These are phyloP conservation scores for Pseudopyrenochaeta lycopersici DNA, from an alignment of 2,329 filamentous ascomycete genomes.

Conservation along the genomic window DNA sequence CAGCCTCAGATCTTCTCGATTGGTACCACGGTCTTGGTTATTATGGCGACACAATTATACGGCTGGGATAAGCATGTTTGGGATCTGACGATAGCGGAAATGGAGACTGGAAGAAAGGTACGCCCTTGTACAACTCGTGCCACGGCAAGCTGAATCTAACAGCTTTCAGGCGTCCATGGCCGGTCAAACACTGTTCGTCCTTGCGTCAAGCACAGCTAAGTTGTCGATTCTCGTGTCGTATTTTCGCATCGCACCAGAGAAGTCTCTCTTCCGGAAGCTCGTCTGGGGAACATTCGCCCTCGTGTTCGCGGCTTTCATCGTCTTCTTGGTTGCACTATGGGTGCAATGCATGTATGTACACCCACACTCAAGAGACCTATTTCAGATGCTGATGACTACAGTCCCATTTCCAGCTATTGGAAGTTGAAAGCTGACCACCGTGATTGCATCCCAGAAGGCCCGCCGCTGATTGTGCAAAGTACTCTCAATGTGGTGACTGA, in stretches of 20 bases:
- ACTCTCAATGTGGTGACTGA: conserved; percentile 57
- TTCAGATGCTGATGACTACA: conserved; percentile 37
- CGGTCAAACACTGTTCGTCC: conserved; percentile 49
- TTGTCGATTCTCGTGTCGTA: conserved; percentile 51
- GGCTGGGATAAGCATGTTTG: conserved; percentile 52
- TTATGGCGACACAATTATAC: conserved; percentile 47
- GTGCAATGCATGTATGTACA: conserved; percentile 48
- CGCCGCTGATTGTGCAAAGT: conserved; percentile 53
- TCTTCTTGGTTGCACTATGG: conserved; percentile 50
- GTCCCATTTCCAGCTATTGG: conserved; percentile 58
- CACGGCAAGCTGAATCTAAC: conserved; percentile 31
- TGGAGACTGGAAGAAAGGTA: conserved; percentile 48
- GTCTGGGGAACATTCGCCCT: conserved; percentile 48
- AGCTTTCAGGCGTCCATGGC: conserved; percentile 47
- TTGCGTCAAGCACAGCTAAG: conserved; percentile 50
- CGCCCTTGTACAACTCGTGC: conserved; percentile 22
- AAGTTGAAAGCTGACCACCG: conserved; percentile 44
- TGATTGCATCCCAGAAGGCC: conserved; percentile 57
- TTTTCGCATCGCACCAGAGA: conserved; percentile 50
- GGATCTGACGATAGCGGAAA: conserved; percentile 39
- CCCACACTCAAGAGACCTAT: neutral
- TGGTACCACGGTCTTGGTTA: conserved; percentile 44
- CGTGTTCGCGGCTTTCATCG: conserved; percentile 45
- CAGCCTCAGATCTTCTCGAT: conserved; percentile 40
- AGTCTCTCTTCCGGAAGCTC: conserved; percentile 49